A percentile compares a stretch with the other conserved stretches of the same genome.
phyloP scores from a whole-genome alignment of 495 filamentous ascomycete species.

The Pyronema omphalodes region DNA sequence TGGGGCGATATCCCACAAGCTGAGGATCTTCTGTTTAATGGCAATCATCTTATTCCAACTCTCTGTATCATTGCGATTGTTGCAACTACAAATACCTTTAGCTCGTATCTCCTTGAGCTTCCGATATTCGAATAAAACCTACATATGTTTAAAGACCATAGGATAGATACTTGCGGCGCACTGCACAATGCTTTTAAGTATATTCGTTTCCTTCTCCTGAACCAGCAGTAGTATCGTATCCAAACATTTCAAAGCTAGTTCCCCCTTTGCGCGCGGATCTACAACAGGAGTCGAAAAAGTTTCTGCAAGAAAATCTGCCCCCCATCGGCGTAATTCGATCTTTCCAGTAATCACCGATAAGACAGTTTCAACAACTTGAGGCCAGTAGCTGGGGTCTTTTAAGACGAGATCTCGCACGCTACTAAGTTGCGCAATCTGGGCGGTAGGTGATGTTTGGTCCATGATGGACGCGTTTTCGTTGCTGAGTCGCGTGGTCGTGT shows the following conservation, averaged over 20 bases:
- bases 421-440: constrained; percentile 64
- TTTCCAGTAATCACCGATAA: constrained; percentile 61
- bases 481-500: no score
- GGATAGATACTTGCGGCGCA: constrained; percentile 79
- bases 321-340: constrained; percentile 83
- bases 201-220: constrained; percentile 53
- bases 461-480: no score
- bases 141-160: constrained; percentile 81
- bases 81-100: constrained; percentile 40
- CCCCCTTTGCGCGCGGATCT: constrained; percentile 52
- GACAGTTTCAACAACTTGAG: constrained; percentile 73
- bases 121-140: constrained; percentile 31
- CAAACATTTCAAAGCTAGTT: constrained; percentile 50
- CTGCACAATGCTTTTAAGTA: constrained; percentile 69
- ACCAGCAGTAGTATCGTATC: constrained; percentile 56
- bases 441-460: no score
- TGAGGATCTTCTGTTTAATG: constrained; percentile 76
- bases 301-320: constrained; percentile 87
- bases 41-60: constrained; percentile 74
- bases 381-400: constrained; percentile 64
- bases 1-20: constrained; percentile 67
- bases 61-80: constrained; percentile 56
- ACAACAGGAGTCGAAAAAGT: constrained; percentile 78
- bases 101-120: constrained; percentile 4
- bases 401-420: constrained; percentile 75